phyloP scores from a whole-genome alignment of 1,284 basidiomycete species.

The Peniophora sp. region DNA sequence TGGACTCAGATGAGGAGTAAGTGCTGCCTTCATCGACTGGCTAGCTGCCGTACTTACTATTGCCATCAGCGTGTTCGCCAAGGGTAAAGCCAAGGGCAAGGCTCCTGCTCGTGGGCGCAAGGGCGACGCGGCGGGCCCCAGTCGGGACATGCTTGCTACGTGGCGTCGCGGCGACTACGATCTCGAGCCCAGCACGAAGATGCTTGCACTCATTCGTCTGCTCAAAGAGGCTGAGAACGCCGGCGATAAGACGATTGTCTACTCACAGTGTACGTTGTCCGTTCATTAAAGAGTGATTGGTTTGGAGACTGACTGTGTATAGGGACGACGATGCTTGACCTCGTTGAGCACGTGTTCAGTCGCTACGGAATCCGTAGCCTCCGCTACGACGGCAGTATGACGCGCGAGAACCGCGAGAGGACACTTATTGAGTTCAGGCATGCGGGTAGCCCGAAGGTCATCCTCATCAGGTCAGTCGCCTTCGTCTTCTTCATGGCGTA shows the following conservation, averaged over 20 bases:
- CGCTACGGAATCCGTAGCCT: slow-evolving; percentile 50
- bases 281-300: not conserved
- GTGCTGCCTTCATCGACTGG: not conserved
- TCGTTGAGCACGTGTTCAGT: slow-evolving; percentile 49
- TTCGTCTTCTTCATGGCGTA: not conserved
- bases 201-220: slow-evolving; percentile 45
- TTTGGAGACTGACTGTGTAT: not conserved
- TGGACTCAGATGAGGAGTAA: not conserved
- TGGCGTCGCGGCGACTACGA: slow-evolving; percentile 51
- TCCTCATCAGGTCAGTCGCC: slow-evolving; percentile 48
- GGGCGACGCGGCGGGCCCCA: slow-evolving; percentile 4
- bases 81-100: slow-evolving; percentile 13
- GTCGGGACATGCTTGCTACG: slow-evolving; percentile 31
- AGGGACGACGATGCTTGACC: slow-evolving; percentile 70
- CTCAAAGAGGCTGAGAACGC: slow-evolving; percentile 52
- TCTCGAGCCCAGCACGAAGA: slow-evolving; percentile 61
- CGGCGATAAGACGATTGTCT: slow-evolving; percentile 63
- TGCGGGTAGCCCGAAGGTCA: slow-evolving; percentile 46
- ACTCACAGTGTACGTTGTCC: slow-evolving; percentile 58
- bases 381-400: slow-evolving; percentile 62
- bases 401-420: slow-evolving; percentile 38
- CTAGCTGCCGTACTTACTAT: not conserved
- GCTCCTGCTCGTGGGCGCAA: slow-evolving; percentile 6
- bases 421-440: slow-evolving; percentile 44
- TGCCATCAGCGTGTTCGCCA: too few relatives aligned